Conservation (phyloP, 352 stramenopile species). For the Phytophthora hibernalis region DNA sequence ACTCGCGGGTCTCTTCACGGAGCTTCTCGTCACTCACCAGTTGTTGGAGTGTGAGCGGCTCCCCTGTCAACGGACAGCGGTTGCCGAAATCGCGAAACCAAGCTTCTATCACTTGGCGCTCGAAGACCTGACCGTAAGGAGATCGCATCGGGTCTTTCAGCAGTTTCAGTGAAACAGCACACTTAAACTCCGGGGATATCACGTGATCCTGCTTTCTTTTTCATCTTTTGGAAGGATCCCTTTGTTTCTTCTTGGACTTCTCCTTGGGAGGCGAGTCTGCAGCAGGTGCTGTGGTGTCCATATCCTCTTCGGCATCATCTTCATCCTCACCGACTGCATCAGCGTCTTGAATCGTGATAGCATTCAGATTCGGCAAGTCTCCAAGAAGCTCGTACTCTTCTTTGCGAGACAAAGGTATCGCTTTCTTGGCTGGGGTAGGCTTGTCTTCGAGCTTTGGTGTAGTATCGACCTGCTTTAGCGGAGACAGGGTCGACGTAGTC, state of each 20-base stretch:
- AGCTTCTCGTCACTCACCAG: conserved; percentile 63
- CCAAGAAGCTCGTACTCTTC: conserved; percentile 84
- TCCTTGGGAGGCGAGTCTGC: conserved; percentile 25
- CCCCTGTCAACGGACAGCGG: conserved; percentile 74
- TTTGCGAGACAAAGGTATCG: conserved; percentile 65
- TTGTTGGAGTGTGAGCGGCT: conserved; percentile 66
- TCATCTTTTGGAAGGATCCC: conserved; percentile 45
- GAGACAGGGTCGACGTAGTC: conserved; percentile 19
- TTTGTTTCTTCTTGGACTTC: conserved; percentile 34
- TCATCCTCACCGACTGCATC: conserved; percentile 36
- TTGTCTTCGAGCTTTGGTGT: conserved; percentile 49
- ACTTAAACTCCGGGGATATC: conserved; percentile 75
- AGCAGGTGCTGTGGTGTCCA: conserved; percentile 34
- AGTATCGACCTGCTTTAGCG: conserved; percentile 18
- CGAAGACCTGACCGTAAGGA: conserved; percentile 81
- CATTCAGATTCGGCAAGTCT: conserved; percentile 71
- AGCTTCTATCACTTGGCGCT: conserved; percentile 77
- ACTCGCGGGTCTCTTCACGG: conserved; percentile 63
- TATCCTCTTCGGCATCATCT: conserved; percentile 37
- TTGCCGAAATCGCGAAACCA: conserved; percentile 89
- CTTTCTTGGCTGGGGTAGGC: conserved; percentile 41
- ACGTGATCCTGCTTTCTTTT: conserved; percentile 35
- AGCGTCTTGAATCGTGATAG: conserved; percentile 70
- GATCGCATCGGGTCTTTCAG: conserved; percentile 74
- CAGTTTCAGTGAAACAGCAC: conserved; percentile 75